Evolutionary conservation across 306 rosid species (phyloP), one percentile per base, ranked within the genome.

Genomic region (Quillaja saponaria): DNA sequence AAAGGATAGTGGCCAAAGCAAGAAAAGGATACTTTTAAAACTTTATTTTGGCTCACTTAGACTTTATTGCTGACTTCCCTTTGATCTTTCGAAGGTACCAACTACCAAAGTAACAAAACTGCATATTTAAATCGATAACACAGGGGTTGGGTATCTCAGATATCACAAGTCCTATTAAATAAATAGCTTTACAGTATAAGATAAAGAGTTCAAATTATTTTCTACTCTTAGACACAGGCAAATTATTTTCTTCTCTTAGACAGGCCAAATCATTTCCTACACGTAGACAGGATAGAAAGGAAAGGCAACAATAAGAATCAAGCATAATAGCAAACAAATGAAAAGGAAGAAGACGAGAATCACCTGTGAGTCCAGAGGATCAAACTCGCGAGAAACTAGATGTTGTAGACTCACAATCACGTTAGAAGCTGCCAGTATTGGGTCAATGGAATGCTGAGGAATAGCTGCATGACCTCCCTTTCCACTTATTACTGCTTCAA

Each of bases 401-500:
- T 85, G 84, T 45, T 91, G 96, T 67, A 91, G 79, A 88, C 90
- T 88, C 45, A 84, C 77, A 71, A 88, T 78, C 63, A 88, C 97
- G 52, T 82, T 80, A 21, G 97, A 88, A 57, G 91, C 95, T 4
- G 97, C 96, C 76, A 91, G 70, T 58, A 91, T 64, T 8, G 97
- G 96, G 68, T 91, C 97, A 4, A 91, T 76, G 1, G 96, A 74
- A 57, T 74, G 77, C 63, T 91, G 97, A 50, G 95, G 97, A 77
- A 85, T 69, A 72, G 96, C 95, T 2, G 97, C 97, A 76, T 91
- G 96, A 51, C 95, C 97, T 42, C 97, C 97, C 61, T 76, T 85
- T 39, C 97, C 97, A 8, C 78, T 78, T 55, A 91, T 79, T 28
- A 56, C 83, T 13, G 96, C 97, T 79, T 88, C 95, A 77, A 91